These are phyloP conservation scores for Neofusicoccum sp. DNA, from an alignment of 2,329 filamentous ascomycete species.

Conservation along the genomic window DNA sequence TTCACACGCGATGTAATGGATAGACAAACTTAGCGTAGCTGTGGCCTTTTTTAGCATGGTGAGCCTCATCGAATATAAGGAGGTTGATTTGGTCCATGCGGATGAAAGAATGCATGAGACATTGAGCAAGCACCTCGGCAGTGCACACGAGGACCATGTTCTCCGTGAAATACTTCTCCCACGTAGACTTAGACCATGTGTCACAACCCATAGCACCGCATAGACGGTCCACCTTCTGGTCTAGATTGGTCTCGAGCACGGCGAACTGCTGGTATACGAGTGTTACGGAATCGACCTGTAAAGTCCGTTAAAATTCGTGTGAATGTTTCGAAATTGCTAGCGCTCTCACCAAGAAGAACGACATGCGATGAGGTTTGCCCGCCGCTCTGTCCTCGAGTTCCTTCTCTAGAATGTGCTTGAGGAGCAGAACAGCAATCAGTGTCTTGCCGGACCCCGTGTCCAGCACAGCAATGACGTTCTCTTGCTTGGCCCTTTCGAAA, in stretches of 20 bases:
- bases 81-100: slow-evolving; percentile 81
- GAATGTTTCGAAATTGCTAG: background rate
- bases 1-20: background rate
- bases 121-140: slow-evolving; percentile 78
- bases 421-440: slow-evolving; percentile 83
- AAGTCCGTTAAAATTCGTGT: too few relatives aligned
- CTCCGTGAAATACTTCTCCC: slow-evolving; percentile 57
- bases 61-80: slow-evolving; percentile 92
- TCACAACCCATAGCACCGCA: slow-evolving; percentile 67
- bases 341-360: slow-evolving; percentile 73
- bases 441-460: slow-evolving; percentile 97
- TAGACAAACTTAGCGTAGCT: slow-evolving; percentile 63
- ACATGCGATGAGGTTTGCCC: slow-evolving; percentile 62
- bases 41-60: slow-evolving; percentile 93
- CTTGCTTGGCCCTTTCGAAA: slow-evolving; percentile 78
- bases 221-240: slow-evolving; percentile 70
- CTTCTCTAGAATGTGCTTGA: slow-evolving; percentile 71
- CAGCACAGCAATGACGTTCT: slow-evolving; percentile 89
- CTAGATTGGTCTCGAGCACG: slow-evolving; percentile 77
- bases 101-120: slow-evolving; percentile 75
- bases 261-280: slow-evolving; percentile 86
- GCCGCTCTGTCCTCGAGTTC: slow-evolving; percentile 69
- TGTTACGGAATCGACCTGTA: slow-evolving; percentile 78
- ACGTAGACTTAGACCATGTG: slow-evolving; percentile 60
- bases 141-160: slow-evolving; percentile 91